Conservation (phyloP, 179 eudicot species). For the Camellia oleifera region DNA sequence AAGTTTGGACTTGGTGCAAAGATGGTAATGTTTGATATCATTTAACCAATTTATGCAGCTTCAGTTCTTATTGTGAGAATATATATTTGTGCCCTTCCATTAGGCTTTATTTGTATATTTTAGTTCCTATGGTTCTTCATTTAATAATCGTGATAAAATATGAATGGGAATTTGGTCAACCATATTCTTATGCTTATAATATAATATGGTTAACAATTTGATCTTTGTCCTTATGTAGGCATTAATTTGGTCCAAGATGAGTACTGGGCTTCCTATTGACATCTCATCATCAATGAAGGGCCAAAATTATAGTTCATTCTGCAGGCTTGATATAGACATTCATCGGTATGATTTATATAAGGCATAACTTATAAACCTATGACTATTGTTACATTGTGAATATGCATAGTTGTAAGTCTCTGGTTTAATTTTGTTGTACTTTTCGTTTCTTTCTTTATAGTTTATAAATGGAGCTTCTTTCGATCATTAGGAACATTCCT, state of each 20-base stretch:
- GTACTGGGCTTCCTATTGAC: slow-evolving; percentile 98
- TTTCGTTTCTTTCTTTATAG: background rate
- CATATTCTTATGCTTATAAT: background rate
- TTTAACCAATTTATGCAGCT: slow-evolving; percentile 9
- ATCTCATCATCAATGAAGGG: slow-evolving; percentile 87
- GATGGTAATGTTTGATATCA: slow-evolving; percentile 56
- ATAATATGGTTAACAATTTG: background rate
- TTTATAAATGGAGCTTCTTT: slow-evolving; percentile 17
- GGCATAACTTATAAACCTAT: background rate
- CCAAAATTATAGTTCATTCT: slow-evolving; percentile 69
- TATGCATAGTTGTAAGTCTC: background rate
- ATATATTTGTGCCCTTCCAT: slow-evolving; percentile 7
- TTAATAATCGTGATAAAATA: background rate
- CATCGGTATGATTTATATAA: slow-evolving; percentile 53
- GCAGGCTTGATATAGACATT: slow-evolving; percentile 97
- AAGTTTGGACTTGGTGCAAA: slow-evolving; percentile 98
- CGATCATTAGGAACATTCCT: slow-evolving; percentile 71
- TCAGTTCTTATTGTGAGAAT: background rate
- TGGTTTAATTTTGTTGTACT: background rate
- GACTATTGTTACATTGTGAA: background rate
- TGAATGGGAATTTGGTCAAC: background rate
- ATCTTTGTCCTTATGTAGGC: slow-evolving; percentile 53
- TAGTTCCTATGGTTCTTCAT: slow-evolving; percentile 3
- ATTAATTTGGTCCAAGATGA: slow-evolving; percentile 99
- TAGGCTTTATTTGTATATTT: slow-evolving; percentile 1